Evolutionary conservation across 2,329 filamentous ascomycete species (phyloP).

Genomic region (Hysterium pulicare): DNA sequence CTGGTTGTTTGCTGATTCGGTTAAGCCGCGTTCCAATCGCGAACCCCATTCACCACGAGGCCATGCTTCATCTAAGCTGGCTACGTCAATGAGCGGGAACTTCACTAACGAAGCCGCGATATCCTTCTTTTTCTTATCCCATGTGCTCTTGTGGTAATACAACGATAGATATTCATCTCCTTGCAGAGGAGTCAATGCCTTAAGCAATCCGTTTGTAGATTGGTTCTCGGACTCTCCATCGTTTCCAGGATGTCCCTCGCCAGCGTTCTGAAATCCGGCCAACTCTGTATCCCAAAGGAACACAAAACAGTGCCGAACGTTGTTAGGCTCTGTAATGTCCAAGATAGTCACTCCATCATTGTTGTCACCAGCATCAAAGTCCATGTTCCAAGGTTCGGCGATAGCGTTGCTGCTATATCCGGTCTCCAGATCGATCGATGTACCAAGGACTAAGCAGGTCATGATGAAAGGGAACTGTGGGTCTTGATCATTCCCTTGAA

Average conservation of each 20-base stretch:
- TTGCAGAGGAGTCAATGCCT: conserved; percentile 2
- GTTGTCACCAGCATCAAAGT: conserved; percentile 9
- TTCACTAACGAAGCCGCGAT: neutral
- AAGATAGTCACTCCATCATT: conserved; percentile 22
- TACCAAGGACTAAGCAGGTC: conserved; percentile 13
- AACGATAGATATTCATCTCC: conserved; percentile 3
- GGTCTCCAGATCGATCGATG: conserved; percentile 3
- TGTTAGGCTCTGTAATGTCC: conserved; percentile 14
- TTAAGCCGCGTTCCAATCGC: neutral
- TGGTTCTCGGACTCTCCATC: neutral
- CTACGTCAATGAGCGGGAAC: neutral
- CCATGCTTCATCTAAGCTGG: neutral
- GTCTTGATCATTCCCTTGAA: neutral
- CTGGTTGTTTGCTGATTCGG: neutral
- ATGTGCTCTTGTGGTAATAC: neutral
- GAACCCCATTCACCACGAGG: neutral
- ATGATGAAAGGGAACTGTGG: conserved; percentile 16
- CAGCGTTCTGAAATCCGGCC: neutral
- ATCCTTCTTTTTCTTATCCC: neutral
- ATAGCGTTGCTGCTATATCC: neutral
- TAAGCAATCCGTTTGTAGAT: too few relatives aligned
- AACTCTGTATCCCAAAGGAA: neutral
- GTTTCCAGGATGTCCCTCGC: neutral
- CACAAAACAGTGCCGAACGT: conserved; percentile 17
- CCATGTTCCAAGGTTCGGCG: conserved; percentile 5